These are phyloP conservation scores for Urostyla sp. DNA, from an alignment of 73 alveolate genomes.

Conservation along the genomic window DNA sequence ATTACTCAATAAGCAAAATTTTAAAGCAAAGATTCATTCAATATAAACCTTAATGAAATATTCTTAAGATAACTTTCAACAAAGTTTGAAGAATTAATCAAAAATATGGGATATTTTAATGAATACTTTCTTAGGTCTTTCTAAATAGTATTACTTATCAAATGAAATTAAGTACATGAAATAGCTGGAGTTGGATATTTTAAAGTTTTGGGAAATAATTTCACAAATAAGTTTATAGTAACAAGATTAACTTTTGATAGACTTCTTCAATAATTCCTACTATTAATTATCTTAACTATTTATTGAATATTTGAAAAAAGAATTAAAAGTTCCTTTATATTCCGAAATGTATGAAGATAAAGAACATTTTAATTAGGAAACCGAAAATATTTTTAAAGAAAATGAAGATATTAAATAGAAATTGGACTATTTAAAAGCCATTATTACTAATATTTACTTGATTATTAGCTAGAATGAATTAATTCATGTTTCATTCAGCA, in stretches of 20 bases:
- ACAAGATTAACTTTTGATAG: not conserved
- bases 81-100: not conserved
- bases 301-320: slow-evolving; percentile 29
- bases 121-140: slow-evolving; percentile 1
- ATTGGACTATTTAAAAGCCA: not conserved
- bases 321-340: slow-evolving; percentile 16
- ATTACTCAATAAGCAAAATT: slow-evolving; percentile 46
- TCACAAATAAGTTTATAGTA: not conserved
- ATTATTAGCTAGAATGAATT: slow-evolving; percentile 1
- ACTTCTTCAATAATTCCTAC: not conserved
- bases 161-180: slow-evolving; percentile 24
- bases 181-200: not conserved
- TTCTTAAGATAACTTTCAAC: not conserved
- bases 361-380: slow-evolving; percentile 1
- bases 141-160: not conserved
- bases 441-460: not conserved
- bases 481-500: slow-evolving; percentile 55
- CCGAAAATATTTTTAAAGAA: slow-evolving; percentile 23
- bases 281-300: not conserved
- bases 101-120: slow-evolving; percentile 29
- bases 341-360: slow-evolving; percentile 43
- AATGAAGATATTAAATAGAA: slow-evolving; percentile 23
- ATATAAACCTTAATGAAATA: slow-evolving; percentile 46
- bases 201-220: slow-evolving; percentile 16
- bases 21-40: slow-evolving; percentile 62